phyloP scores from a whole-genome alignment of 305 asterid genomes.

The Fraxinus albicans region DNA sequence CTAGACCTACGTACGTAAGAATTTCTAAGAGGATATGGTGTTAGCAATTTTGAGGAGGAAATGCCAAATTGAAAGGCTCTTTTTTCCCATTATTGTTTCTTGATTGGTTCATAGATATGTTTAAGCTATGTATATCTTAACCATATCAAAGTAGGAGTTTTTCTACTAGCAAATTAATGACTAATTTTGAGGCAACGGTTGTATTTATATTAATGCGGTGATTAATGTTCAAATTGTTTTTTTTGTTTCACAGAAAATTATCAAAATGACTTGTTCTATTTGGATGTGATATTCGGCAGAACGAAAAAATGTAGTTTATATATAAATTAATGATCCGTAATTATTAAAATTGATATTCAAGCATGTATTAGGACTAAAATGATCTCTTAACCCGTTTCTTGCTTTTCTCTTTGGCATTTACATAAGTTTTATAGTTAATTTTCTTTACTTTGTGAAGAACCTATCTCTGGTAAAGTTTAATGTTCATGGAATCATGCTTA shows the following conservation, averaged over 20 bases:
- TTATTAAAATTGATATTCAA: background rate
- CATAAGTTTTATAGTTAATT: background rate
- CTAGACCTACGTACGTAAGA: conserved; percentile 34
- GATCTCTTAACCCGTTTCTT: background rate
- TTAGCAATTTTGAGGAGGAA: background rate
- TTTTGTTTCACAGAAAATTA: background rate
- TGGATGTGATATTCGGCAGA: background rate
- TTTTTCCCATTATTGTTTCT: background rate
- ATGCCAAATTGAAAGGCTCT: background rate
- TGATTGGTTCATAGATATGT: background rate
- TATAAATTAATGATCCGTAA: background rate
- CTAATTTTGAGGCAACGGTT: background rate
- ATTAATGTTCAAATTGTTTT: background rate
- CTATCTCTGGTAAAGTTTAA: background rate
- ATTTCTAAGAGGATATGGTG: background rate
- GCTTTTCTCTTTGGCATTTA: background rate
- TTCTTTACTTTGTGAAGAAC: background rate
- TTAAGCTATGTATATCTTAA: background rate
- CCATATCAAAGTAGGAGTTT: background rate
- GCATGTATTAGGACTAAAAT: background rate
- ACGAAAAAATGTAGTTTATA: background rate
- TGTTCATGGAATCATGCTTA: background rate
- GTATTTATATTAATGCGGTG: background rate
- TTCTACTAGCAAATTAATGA: background rate
- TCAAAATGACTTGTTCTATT: background rate